These are phyloP conservation scores for Halteria grandinella DNA, from an alignment of 73 alveolate species.

Conservation along the genomic window DNA sequence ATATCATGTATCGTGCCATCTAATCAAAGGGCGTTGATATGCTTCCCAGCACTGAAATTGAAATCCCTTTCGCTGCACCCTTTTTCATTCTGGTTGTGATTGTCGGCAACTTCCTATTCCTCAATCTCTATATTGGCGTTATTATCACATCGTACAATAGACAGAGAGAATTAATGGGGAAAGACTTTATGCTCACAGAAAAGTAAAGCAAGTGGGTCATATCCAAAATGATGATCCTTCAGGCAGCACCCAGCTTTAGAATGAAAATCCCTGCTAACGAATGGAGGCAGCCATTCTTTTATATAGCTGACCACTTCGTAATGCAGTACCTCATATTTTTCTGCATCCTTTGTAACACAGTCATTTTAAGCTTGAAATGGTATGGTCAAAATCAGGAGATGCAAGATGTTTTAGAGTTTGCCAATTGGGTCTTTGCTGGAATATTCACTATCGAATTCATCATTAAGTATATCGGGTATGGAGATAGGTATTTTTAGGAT, in stretches of 20 bases:
- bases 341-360: constrained; percentile 47
- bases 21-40: constrained; percentile 44
- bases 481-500: neutral
- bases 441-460: neutral
- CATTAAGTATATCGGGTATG: too few relatives aligned
- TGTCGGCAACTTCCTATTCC: constrained; percentile 70
- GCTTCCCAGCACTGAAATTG: constrained; percentile 4
- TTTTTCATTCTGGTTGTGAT: constrained; percentile 68
- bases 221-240: constrained; percentile 25
- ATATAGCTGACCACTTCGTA: constrained; percentile 15
- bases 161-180: constrained; percentile 49
- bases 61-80: neutral
- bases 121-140: constrained; percentile 81
- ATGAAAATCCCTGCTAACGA: constrained; percentile 29
- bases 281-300: constrained; percentile 35
- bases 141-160: constrained; percentile 71
- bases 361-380: constrained; percentile 43
- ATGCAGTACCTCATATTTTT: constrained; percentile 31
- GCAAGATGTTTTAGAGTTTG: neutral
- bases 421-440: neutral
- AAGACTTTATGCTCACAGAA: constrained; percentile 41
- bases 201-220: constrained; percentile 51
- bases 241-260: constrained; percentile 34
- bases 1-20: constrained; percentile 70
- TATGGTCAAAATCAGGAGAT: neutral